Evolutionary conservation across 2,329 filamentous ascomycete genomes (phyloP), one percentile per base, ranked within the genome.

Genomic region (Aspergillus ochraceoroseus): DNA sequence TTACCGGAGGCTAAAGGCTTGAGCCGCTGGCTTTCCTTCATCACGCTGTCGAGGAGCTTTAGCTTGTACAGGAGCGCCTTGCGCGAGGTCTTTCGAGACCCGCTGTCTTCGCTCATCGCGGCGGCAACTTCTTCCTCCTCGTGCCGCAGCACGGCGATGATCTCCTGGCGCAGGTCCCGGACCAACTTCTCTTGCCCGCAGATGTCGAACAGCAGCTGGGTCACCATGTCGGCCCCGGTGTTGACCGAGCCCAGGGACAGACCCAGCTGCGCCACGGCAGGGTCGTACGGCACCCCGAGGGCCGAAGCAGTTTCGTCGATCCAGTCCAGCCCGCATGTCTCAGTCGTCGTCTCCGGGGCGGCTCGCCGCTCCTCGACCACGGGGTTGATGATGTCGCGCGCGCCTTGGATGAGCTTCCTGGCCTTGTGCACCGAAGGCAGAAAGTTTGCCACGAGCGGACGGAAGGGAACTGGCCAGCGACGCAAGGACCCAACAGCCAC

Each of bases 21-120:
- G 19, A 62, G 20, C 2, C 68, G 53, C 32, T 63, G 60, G 2
- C 39, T 52, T 46, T 71, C 67, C 34, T 70, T 70, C 39, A 71
- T 48, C 0, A 63, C 58, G 37, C 68, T 70, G 47, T 71, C 68
- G 46, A 71, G 45, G 2, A 68, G 51, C 43, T 62, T 63, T 27
- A 71, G 49, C 30, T 65, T 62, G 43, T 62, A 63, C 2, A 71
- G 47, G n/a, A n/a, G n/a, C n/a, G n/a, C n/a, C n/a, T n/a, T n/a
- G n/a, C n/a, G n/a, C n/a, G n/a, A n/a, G n/a, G n/a, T n/a, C n/a
- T n/a, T n/a, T n/a, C n/a, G n/a, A n/a, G n/a, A n/a, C n/a, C n/a
- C 0, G 62, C 47, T 1, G 56, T 57, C 46, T 66, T 67, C 11
- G 51, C 58, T 57, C 58, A 66, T 0, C 58, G n/a, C n/a, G n/a